phyloP scores from a whole-genome alignment of 257 asterid species.

The Solanum chilense region DNA sequence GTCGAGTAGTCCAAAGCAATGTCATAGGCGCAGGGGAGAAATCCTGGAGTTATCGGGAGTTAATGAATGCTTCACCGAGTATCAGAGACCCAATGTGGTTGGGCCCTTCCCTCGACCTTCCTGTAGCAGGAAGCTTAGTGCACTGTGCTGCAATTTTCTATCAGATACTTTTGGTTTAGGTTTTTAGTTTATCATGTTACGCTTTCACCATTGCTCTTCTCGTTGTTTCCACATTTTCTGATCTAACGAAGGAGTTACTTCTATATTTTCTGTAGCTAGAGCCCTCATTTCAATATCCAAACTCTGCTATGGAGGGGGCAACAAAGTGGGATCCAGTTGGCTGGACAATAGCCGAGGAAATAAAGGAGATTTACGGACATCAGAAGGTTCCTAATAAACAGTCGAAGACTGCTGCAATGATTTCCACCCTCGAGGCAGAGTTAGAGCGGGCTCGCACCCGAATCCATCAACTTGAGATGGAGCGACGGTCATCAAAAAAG shows the following conservation, averaged over 20 bases:
- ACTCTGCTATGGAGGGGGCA: conserved; percentile 51
- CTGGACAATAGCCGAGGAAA: conserved; percentile 20
- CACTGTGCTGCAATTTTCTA: neutral
- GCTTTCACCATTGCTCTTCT: neutral
- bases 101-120: neutral
- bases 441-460: conserved; percentile 48
- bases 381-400: conserved; percentile 16
- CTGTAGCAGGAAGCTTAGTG: neutral
- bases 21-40: neutral
- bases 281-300: conserved; percentile 23
- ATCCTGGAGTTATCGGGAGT: neutral
- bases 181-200: neutral
- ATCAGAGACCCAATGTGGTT: neutral
- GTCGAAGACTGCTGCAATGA: conserved; percentile 17
- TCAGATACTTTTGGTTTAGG: neutral
- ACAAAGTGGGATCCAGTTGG: conserved; percentile 62
- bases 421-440: conserved; percentile 42
- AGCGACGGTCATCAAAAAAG: conserved; percentile 45
- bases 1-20: neutral
- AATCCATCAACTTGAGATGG: conserved; percentile 44
- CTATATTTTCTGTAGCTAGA: conserved; percentile 23
- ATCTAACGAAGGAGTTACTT: neutral
- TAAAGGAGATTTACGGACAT: conserved; percentile 16
- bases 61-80: neutral
- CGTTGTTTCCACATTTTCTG: neutral